Percentiles rank a stretch among this genome's conserved stretches.
phyloP scores from a whole-genome alignment of 2,329 filamentous ascomycete species.

The Colletotrichum sp. region DNA sequence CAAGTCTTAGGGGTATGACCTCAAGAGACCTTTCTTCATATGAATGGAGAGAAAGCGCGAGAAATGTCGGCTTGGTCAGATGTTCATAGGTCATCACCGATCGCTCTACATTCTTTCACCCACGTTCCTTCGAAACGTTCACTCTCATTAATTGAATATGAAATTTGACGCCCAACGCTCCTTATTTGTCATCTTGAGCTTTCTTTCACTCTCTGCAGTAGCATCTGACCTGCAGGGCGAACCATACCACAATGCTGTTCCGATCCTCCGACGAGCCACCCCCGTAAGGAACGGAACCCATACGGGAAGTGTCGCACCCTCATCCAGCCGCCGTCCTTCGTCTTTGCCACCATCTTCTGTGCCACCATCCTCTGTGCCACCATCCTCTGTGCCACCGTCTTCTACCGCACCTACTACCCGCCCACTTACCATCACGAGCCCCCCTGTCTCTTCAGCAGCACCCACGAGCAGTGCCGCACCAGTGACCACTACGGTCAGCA shows the following conservation, averaged over 20 bases:
- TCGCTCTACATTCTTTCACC: neutral
- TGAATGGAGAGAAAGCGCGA: neutral
- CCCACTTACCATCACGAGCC: neutral
- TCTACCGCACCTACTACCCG: neutral
- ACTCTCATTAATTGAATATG: neutral
- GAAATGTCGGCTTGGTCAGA: neutral
- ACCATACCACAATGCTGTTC: neutral
- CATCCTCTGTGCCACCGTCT: neutral
- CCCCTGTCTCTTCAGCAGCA: neutral
- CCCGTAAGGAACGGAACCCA: neutral
- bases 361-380: neutral
- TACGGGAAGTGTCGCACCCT: neutral
- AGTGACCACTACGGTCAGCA: neutral
- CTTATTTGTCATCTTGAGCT: neutral
- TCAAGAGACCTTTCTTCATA: neutral
- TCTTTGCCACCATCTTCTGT: neutral
- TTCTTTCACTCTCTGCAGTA: neutral
- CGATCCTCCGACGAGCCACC: neutral
- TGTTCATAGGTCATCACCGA: neutral
- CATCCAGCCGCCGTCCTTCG: neutral
- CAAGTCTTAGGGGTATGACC: neutral
- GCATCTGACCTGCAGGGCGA: neutral
- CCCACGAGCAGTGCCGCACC: neutral
- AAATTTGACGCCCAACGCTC: neutral
- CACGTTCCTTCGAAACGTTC: neutral